Base-by-base conservation (phyloP, 2,329 filamentous ascomycete genomes). In the Dothideomycetes sp. region DNA sequence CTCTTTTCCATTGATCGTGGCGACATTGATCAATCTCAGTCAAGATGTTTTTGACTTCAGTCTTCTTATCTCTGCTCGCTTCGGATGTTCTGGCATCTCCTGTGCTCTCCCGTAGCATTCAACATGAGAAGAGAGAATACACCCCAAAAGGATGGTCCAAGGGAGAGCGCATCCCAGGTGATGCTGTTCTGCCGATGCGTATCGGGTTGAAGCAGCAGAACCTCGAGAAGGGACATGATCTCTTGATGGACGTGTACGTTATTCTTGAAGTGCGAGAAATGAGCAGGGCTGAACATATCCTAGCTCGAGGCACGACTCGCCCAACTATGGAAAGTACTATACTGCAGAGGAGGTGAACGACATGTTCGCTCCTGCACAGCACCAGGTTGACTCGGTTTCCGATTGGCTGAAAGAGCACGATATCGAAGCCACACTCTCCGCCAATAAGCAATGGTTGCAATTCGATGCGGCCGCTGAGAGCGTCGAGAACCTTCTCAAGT, bases 121-220 rank as follows among this genome's bases (percentile, higher is more conserved):
- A n/a, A n/a, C 64, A 67, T 45, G 64, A 68, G 47, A 62, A 60
- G 46, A 60, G 64, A 18, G 45, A 52, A 8, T 30, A 37, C 3
- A 49, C 31, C 5, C 34, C 37, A n/a, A 19, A 15, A 24, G 33
- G 58, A 34, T 68, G 64, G 64, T 44, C 56, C 16, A 62, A 61
- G 48, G 44, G 55, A 22, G 49, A 57, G 31, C 57, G 56, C 17
- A 48, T 65, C 34, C 49, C 60, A 19, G 43, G 53, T 14, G 47
- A 56, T 40, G 50, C 59, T 0, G 51, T 61, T 22, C 47, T 69
- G 30, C 64, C 65, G 2, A 62, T 69, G 50, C 57, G 64, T 14
- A 66, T 69, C 45, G 65, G 63, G 12, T 45, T 69, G 34, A 58
- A 55, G 11, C 66, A 69, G 47, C 54, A 53, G 19, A 68, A 68